phyloP scores from a whole-genome alignment of 495 filamentous ascomycete species.

The Penicillium subrubescens region DNA sequence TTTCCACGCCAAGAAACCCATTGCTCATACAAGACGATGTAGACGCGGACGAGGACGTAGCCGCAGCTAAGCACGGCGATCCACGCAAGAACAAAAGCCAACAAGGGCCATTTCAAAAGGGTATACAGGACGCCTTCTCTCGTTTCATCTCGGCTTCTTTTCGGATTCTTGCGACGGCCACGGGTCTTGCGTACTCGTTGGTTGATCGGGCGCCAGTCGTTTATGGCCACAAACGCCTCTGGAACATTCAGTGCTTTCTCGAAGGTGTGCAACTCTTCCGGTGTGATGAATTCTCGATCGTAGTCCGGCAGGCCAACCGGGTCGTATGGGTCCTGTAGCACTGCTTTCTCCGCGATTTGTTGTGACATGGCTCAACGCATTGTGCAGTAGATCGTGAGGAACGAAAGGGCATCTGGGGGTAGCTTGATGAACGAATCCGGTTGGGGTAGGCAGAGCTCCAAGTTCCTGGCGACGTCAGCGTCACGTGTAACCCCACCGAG shows the following conservation, averaged over 20 bases:
- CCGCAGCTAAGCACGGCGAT: constrained; percentile 65
- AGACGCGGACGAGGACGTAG: constrained; percentile 81
- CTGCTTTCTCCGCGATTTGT: constrained; percentile 28
- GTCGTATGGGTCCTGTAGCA: constrained; percentile 36
- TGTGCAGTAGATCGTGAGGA: constrained; percentile 13
- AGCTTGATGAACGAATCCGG: constrained; percentile 22
- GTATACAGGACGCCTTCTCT: constrained; percentile 89
- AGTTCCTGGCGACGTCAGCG: constrained; percentile 22
- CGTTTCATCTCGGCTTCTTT: constrained; percentile 82
- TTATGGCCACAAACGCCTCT: constrained; percentile 63
- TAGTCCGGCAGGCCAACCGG: constrained; percentile 60
- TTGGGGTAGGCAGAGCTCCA: constrained; percentile 12
- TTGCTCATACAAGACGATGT: constrained; percentile 85
- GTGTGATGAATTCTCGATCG: constrained; percentile 65
- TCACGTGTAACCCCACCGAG: constrained; percentile 24
- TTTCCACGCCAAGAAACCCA: constrained; percentile 63
- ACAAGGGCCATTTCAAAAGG: constrained; percentile 87
- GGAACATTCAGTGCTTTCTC: constrained; percentile 53
- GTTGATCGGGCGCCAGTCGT: constrained; percentile 82
- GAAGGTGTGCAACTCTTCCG: constrained; percentile 53
- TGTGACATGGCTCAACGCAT: constrained; percentile 42
- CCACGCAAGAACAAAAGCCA: constrained; percentile 78
- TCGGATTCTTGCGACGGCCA: constrained; percentile 43
- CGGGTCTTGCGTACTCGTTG: constrained; percentile 60
- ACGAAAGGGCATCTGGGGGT: not conserved